Conservation (phyloP, 768 basidiomycete genomes). For the Hericium erinaceus region DNA sequence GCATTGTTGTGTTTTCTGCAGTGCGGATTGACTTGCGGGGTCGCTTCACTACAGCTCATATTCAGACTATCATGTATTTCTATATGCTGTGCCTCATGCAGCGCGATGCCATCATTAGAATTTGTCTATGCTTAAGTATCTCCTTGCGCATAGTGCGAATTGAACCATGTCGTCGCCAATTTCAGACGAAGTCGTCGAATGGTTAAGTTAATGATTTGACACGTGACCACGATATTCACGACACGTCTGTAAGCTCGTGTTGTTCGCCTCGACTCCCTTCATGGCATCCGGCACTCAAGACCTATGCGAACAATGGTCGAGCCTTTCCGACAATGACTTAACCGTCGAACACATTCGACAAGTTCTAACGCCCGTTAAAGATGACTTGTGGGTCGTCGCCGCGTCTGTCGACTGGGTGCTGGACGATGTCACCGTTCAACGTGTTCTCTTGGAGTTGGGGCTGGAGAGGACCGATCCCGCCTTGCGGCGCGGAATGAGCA, state of each 20-base stretch:
- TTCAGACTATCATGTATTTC: too few relatives aligned
- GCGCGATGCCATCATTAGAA: not conserved
- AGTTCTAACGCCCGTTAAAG: conserved; percentile 39
- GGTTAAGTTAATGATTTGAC: not conserved
- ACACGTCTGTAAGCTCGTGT: not conserved
- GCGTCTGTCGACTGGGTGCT: conserved; percentile 63
- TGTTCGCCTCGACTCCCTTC: not conserved
- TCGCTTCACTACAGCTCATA: not conserved
- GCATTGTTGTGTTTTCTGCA: not conserved
- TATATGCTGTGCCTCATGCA: too few relatives aligned
- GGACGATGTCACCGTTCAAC: conserved; percentile 46
- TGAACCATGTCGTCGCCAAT: not conserved
- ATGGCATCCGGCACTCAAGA: conserved; percentile 7
- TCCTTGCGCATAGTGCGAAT: not conserved
- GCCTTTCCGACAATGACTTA: conserved; percentile 48
- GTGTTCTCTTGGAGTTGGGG: conserved; percentile 52
- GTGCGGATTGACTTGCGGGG: not conserved
- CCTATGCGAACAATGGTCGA: conserved; percentile 42
- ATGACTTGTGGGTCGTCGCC: conserved; percentile 74
- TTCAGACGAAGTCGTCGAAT: not conserved
- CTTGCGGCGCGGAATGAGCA: conserved; percentile 24
- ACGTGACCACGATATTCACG: not conserved
- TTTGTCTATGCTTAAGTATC: not conserved
- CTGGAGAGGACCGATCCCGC: conserved; percentile 47
- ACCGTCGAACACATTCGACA: conserved; percentile 38